Percentiles rank a stretch among this genome's conserved stretches.
Evolutionary conservation across 2,329 filamentous ascomycete genomes (phyloP).

Genomic region (Pestalotiopsis sp.): DNA sequence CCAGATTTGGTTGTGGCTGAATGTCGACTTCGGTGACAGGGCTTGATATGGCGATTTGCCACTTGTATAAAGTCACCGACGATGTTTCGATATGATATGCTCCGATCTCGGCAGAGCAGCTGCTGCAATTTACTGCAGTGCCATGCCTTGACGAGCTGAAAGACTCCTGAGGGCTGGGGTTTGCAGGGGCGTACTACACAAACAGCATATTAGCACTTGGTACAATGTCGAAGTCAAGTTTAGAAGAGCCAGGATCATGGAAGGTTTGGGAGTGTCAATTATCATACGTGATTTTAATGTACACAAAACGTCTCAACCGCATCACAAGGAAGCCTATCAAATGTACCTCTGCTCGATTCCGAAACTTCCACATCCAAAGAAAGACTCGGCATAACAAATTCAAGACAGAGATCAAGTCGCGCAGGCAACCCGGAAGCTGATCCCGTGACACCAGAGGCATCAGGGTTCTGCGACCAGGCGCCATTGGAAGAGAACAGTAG

Average conservation of each 20-base stretch:
- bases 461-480: slow-evolving; percentile 36
- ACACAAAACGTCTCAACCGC: background rate
- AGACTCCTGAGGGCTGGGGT: background rate
- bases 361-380: slow-evolving; percentile 48
- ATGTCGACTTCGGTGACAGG: slow-evolving; percentile 19
- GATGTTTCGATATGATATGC: slow-evolving; percentile 44
- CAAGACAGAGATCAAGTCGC: slow-evolving; percentile 33
- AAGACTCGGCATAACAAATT: slow-evolving; percentile 45
- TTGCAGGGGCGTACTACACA: background rate
- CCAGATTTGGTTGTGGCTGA: slow-evolving; percentile 37
- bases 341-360: slow-evolving; percentile 56
- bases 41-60: slow-evolving; percentile 50
- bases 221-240: background rate
- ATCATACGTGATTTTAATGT: background rate
- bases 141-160: background rate
- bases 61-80: slow-evolving; percentile 58
- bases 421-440: slow-evolving; percentile 23
- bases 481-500: slow-evolving; percentile 25
- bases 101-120: slow-evolving; percentile 49
- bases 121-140: slow-evolving; percentile 41
- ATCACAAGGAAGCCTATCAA: background rate
- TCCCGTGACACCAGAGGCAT: slow-evolving; percentile 39
- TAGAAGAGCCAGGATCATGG: background rate
- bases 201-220: background rate
- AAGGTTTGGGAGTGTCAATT: background rate